A percentile compares a stretch with the other conserved stretches of the same genome.
Conservation (phyloP, 495 filamentous ascomycete species). For the Penicillium pulvis region DNA sequence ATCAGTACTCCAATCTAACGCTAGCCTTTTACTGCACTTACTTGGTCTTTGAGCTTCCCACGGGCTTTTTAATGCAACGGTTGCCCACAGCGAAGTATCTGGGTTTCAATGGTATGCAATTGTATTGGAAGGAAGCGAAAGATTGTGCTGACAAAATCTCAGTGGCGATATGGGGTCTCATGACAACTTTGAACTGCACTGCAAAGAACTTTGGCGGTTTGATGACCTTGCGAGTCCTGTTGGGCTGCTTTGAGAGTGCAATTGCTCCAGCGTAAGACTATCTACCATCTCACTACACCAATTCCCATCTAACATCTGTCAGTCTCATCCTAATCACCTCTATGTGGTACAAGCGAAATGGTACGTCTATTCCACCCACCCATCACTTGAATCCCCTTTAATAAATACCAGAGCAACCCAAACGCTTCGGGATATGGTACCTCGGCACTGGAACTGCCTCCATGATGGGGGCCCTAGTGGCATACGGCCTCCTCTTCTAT, state of each 20-base stretch:
- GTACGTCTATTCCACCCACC: slow-evolving; percentile 9
- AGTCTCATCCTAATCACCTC: slow-evolving; percentile 35
- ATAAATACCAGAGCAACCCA: slow-evolving; percentile 48
- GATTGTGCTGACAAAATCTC: slow-evolving; percentile 6
- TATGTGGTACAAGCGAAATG: slow-evolving; percentile 36
- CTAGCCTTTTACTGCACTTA: slow-evolving; percentile 59
- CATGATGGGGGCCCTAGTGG: slow-evolving; percentile 60
- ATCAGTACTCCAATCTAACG: slow-evolving; percentile 56
- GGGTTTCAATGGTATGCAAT: slow-evolving; percentile 44
- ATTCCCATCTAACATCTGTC: slow-evolving; percentile 37
- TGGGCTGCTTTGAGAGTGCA: slow-evolving; percentile 67
- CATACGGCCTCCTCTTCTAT: slow-evolving; percentile 61
- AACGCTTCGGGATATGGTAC: slow-evolving; percentile 57
- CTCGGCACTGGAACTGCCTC: slow-evolving; percentile 58
- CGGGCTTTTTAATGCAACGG: slow-evolving; percentile 47
- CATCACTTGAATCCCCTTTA: slow-evolving; percentile 37
- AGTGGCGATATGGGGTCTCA: slow-evolving; percentile 60
- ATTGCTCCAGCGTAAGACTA: slow-evolving; percentile 58
- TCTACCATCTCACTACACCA: slow-evolving; percentile 45
- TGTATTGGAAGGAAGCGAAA: not conserved
- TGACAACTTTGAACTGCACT: slow-evolving; percentile 58
- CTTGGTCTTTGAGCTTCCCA: slow-evolving; percentile 36
- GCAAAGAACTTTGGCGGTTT: slow-evolving; percentile 51
- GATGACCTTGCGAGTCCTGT: slow-evolving; percentile 56
- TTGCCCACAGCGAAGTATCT: slow-evolving; percentile 51